Evolutionary conservation across 2,329 filamentous ascomycete genomes (phyloP).

Genomic region (Beauveria sp.): DNA sequence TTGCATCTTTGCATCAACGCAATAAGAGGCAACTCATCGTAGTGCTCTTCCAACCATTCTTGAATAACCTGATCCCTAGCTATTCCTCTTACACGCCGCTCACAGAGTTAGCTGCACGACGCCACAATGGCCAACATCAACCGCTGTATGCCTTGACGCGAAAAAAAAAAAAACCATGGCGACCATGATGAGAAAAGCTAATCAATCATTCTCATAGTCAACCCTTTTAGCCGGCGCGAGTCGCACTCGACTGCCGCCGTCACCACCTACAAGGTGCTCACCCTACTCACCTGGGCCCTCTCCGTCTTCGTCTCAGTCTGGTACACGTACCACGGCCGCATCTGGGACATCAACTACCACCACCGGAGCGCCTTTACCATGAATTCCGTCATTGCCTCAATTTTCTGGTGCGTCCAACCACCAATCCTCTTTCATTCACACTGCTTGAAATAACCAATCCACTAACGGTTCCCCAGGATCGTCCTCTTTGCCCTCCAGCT

Average conservation of each 20-base stretch:
- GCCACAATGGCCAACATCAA: constrained; percentile 23
- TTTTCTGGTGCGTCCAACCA: constrained; percentile 60
- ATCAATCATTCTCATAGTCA: constrained; percentile 42
- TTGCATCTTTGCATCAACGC: background rate
- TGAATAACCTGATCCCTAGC: background rate
- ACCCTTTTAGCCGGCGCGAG: constrained; percentile 69
- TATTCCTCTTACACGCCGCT: background rate
- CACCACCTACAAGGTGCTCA: constrained; percentile 67
- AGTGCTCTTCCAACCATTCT: background rate
- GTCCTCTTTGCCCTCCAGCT: constrained; percentile 68
- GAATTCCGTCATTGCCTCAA: constrained; percentile 54
- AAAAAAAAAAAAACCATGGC: background rate
- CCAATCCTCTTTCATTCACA: no score
- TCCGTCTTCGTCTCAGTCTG: constrained; percentile 65
- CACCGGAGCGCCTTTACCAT: constrained; percentile 68
- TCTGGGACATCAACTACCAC: constrained; percentile 66
- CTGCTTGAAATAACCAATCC: no score
- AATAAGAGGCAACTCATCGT: background rate
- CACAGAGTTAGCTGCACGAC: background rate
- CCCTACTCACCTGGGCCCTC: constrained; percentile 66
- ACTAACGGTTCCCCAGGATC: constrained; percentile 41
- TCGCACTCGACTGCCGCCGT: constrained; percentile 54
- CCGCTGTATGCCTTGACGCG: constrained; percentile 18
- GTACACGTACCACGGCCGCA: constrained; percentile 61
- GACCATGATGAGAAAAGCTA: background rate